Base-by-base conservation (phyloP, 148 eudicot species). In the Nyssa sinensis region DNA sequence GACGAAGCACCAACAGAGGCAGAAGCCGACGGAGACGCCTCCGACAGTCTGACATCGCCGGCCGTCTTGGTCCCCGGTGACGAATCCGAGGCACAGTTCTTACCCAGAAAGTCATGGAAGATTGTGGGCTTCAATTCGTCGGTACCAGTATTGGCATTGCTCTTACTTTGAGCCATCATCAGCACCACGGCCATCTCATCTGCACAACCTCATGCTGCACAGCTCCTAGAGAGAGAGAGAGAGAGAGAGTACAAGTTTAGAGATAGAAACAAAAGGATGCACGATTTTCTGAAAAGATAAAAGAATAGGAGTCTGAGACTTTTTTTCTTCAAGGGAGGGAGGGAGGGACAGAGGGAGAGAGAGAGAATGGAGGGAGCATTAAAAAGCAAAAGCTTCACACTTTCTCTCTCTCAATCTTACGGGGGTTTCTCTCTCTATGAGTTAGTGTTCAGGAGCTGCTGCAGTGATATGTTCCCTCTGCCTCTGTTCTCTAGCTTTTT, bases 51-150 rank as follows among this genome's bases (percentile, higher is more conserved):
- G 72, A 37, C 83, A n/a, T n/a, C n/a, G 31, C 76, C 69, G 41
- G 67, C 84, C 0, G 8, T 23, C 1, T 23, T 47, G 51, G 51
- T 66, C 21, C 72, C 74, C 59, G 77, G 79, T 51, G 78, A 64
- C 24, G 76, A 81, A 53, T 77, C 85, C 13, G 79, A 77, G 62
- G 64, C 64, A 44, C 64, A 79, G 57, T 72, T 81, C 68, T 76
- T 51, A 67, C 86, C 84, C 28, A 91, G 71, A 73, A 89, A 87
- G 75, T 89, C 93, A 77, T 87, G 96, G 58, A 91, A 87, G 74
- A 83, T 64, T 11, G 90, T 72, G 8, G 78, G 70, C 27, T 85
- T 84, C 27, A 70, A 75, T 69, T 87, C 84, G 55, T 68, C 71
- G 66, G 41, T 34, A 66, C 30, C 67, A 16, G 64, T 73, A 28